These are phyloP conservation scores for Solanum commersonii DNA, from an alignment of 257 asterid species.

Conservation along the genomic window DNA sequence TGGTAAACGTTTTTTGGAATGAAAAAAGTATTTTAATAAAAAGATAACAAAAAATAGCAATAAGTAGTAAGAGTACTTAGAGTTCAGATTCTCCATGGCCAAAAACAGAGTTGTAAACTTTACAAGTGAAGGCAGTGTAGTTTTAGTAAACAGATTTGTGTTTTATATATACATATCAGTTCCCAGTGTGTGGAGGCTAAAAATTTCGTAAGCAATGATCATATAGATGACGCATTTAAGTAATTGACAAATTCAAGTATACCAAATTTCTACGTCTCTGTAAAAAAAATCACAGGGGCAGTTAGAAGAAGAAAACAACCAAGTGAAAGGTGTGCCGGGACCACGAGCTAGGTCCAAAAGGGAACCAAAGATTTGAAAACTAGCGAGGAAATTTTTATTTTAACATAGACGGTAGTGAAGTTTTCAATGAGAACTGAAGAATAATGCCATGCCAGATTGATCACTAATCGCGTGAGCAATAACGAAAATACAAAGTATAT, in stretches of 20 bases:
- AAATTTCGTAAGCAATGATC: neutral
- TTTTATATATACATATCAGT: neutral
- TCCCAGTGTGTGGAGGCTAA: neutral
- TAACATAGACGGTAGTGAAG: neutral
- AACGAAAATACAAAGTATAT: neutral
- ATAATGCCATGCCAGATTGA: too few species aligned
- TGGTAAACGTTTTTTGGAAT: slow-evolving; percentile 9
- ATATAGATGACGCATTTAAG: neutral
- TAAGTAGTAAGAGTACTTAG: neutral
- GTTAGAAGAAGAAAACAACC: neutral
- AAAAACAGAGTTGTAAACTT: neutral
- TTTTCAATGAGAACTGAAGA: too few species aligned
- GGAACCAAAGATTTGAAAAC: neutral
- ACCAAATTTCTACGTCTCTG: neutral
- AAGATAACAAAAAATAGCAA: neutral
- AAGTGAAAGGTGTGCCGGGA: neutral
- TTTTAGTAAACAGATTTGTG: neutral
- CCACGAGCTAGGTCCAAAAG: neutral
- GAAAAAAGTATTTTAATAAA: neutral
- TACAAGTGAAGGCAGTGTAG: neutral
- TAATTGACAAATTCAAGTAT: neutral
- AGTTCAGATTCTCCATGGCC: neutral
- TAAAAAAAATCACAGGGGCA: neutral
- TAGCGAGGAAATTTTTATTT: neutral
- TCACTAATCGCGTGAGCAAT: too few species aligned